These are phyloP conservation scores for Solanum chmielewskii DNA, from an alignment of 257 asterid genomes.

Conservation along the genomic window DNA sequence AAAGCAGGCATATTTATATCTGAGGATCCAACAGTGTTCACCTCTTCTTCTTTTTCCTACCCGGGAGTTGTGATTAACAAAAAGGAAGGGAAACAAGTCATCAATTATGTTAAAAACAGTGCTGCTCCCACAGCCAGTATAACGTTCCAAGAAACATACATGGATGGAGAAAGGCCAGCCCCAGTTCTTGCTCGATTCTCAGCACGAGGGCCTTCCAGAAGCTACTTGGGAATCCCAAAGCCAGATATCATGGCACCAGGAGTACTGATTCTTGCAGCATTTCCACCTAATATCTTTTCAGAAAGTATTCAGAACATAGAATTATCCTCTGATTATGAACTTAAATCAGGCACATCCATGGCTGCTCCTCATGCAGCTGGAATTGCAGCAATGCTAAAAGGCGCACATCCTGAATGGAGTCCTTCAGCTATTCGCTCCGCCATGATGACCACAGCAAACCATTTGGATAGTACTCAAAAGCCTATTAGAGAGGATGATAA, in stretches of 20 bases:
- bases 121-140: not conserved
- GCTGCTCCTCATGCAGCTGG: not conserved
- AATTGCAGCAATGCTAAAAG: not conserved
- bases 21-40: not conserved
- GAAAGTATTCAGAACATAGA: not conserved
- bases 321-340: not conserved
- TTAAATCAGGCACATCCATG: not conserved
- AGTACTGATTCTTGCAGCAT: not conserved
- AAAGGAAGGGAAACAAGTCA: not conserved
- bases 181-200: not conserved
- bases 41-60: not conserved
- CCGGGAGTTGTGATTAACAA: not conserved
- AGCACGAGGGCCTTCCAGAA: not conserved
- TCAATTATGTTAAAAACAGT: not conserved
- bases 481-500: not conserved
- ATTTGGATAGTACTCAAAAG: not conserved
- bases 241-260: not conserved
- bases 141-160: not conserved
- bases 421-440: not conserved
- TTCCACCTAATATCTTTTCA: not conserved
- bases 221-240: not conserved
- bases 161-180: not conserved
- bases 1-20: not conserved
- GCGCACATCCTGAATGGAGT: not conserved
- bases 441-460: not conserved